Percentiles rank a stretch among this genome's conserved stretches.
phyloP scores from a whole-genome alignment of 345 rosid genomes.

The Eucalyptus urophylla region DNA sequence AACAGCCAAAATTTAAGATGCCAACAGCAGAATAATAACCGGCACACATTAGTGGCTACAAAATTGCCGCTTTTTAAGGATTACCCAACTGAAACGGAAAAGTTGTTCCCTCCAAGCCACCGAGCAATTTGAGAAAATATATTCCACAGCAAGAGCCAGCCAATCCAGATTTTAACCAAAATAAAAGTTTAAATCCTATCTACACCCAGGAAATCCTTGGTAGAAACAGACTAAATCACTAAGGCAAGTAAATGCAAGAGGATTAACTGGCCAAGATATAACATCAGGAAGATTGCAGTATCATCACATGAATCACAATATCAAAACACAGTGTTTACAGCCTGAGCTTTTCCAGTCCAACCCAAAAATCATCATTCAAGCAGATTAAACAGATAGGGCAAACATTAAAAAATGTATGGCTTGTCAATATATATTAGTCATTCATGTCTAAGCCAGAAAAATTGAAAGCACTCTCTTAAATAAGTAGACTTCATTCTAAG shows the following conservation, averaged over 20 bases:
- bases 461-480: background rate
- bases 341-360: background rate
- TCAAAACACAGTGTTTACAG: background rate
- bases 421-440: background rate
- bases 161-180: background rate
- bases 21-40: background rate
- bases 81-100: background rate
- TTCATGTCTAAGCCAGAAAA: background rate
- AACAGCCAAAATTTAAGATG: background rate
- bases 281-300: background rate
- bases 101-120: background rate
- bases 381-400: background rate
- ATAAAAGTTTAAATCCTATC: background rate
- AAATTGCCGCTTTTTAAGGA: background rate
- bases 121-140: background rate
- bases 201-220: background rate
- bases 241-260: background rate
- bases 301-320: background rate
- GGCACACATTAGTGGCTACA: background rate
- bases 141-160: background rate
- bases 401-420: background rate
- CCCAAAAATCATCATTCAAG: background rate
- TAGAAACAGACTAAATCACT: background rate
- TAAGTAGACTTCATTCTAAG: background rate
- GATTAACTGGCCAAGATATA: background rate